These are phyloP conservation scores for Globisporangium echinulatum DNA, from an alignment of 352 stramenopile genomes.

Conservation along the genomic window DNA sequence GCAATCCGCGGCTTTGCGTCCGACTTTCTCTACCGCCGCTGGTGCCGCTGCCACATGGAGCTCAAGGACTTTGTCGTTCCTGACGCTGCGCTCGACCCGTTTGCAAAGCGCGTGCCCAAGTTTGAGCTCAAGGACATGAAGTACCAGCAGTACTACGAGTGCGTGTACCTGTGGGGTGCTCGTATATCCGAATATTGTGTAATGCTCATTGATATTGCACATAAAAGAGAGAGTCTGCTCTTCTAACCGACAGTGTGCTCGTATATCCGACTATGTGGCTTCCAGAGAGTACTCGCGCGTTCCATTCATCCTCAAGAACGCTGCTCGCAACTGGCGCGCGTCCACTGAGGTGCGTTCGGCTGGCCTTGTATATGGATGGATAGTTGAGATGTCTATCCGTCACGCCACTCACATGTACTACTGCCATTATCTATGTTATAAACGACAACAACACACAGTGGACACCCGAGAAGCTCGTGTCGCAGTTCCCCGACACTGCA, in stretches of 20 bases:
- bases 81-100: slow-evolving; percentile 32
- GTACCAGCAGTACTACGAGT: slow-evolving; percentile 76
- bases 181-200: not conserved
- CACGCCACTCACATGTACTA: too few relatives aligned
- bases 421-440: too few relatives aligned
- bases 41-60: slow-evolving; percentile 74
- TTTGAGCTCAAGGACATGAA: slow-evolving; percentile 50
- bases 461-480: slow-evolving; percentile 59
- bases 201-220: not conserved
- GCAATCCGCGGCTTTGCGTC: slow-evolving; percentile 47
- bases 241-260: not conserved
- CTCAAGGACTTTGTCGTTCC: slow-evolving; percentile 50
- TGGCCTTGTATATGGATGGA: too few relatives aligned
- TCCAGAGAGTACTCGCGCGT: slow-evolving; percentile 53
- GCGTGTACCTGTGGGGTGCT: slow-evolving; percentile 5
- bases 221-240: not conserved
- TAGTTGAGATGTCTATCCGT: too few relatives aligned
- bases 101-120: slow-evolving; percentile 40
- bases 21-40: slow-evolving; percentile 84
- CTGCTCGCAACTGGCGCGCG: slow-evolving; percentile 69
- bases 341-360: slow-evolving; percentile 31
- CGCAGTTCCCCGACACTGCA: slow-evolving; percentile 38
- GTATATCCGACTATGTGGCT: not conserved
- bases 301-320: slow-evolving; percentile 71
- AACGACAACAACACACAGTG: slow-evolving; percentile 24